Base-by-base conservation (phyloP, 805 yeast genomes). In the Zygosaccharomyces siamensis region DNA sequence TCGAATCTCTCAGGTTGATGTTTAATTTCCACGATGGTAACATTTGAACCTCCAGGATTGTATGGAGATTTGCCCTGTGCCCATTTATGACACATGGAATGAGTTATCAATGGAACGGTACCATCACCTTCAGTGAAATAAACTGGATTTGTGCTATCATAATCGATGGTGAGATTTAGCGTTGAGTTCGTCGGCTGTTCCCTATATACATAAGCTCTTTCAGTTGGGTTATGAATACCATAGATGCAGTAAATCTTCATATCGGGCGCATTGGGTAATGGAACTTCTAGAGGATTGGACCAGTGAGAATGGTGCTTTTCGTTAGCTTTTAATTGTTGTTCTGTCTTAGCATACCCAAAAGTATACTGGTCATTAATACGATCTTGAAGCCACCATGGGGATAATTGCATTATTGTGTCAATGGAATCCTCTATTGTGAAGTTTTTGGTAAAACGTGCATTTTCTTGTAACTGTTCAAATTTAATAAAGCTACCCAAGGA, bases 151-250 rank as follows among this genome's bases (percentile, higher is more conserved):
- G 69, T 72, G 36, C 77, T 74, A 7, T 79, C 86, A 21, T 78
- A 68, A 56, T 86, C 89, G 44, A 93, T 87, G 0, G 92, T 78
- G 48, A 86, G 76, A 52, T 85, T 81, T 53, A 92, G 70, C 27
- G 80, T 76, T 3, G 78, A 62, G 0, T 69, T 49, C 0, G 72
- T 68, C 47, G 79, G 77, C 47, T 85, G 86, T 56, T 86, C 89
- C 47, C 79, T 81, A 68, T 93, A 93, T 30, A 82, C 79, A 68
- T 93, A 93, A 0, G 96, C 90, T 39, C 99, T 76, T 67, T 93
- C 99, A 0, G 99, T 92, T 20, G 95, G 95, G 55, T 89, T 92
- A 6, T 97, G 96, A n/a, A 89, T 89, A 4, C 99, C 99, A 61
- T 93, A 93, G 60, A 93, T 83, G 61, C 97, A 88, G 67, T 73